Evolutionary conservation across 441 rosid species (phyloP).

Genomic region (Arabidopsis hybrid): DNA sequence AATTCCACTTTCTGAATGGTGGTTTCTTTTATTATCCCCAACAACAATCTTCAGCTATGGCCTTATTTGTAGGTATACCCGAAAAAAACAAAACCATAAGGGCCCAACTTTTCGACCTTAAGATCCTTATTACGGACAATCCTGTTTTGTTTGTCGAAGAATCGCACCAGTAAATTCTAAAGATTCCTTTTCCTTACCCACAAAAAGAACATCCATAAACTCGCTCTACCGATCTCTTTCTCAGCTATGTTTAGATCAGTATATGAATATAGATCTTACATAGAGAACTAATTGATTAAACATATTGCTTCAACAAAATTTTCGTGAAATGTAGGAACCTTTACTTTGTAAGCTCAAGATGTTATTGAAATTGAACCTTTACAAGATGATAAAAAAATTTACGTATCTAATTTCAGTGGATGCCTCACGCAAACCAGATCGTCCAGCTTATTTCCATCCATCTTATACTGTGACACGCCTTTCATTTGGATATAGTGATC

Average conservation of each 20-base stretch:
- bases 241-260: background rate
- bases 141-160: background rate
- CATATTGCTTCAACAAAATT: slow-evolving; percentile 26
- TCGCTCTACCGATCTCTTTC: background rate
- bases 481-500: slow-evolving; percentile 82
- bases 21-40: background rate
- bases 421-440: slow-evolving; percentile 93
- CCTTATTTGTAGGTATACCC: background rate
- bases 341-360: slow-evolving; percentile 9
- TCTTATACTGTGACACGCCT: slow-evolving; percentile 87
- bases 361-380: slow-evolving; percentile 17
- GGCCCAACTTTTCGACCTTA: background rate
- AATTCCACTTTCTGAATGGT: background rate
- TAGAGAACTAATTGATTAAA: slow-evolving; percentile 12
- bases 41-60: background rate
- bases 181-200: background rate
- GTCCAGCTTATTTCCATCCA: slow-evolving; percentile 96
- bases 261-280: background rate
- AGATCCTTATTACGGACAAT: background rate
- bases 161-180: background rate
- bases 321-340: background rate
- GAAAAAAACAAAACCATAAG: background rate
- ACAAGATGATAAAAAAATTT: slow-evolving; percentile 33
- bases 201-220: background rate
- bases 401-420: slow-evolving; percentile 52